Evolutionary conservation across 371 early-diverging fungal species (phyloP), one percentile per base, ranked within the genome.

Genomic region (Dinochytrium kinnereticum): DNA sequence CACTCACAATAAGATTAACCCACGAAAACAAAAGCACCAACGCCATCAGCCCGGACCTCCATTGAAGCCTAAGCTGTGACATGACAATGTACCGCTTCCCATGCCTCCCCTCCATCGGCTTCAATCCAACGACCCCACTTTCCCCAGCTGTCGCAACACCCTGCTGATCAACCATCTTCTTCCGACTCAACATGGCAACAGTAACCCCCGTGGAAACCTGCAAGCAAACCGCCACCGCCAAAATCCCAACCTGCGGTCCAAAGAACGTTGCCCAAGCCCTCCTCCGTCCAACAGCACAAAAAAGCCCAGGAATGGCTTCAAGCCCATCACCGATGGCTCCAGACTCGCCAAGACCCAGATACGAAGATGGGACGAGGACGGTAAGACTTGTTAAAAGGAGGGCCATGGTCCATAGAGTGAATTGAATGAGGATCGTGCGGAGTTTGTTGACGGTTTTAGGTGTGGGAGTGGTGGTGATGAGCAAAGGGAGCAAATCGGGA

Each of bases 41-140:
- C 3, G 61, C 61, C 61, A 61, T 61, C 61, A 61, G 36, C 24
- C 61, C 61, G 15, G 34, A 33, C 36, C 61, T 61, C 61, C 61
- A 61, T 36, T 61, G 61, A 7, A 61, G 26, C 61, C 61, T 28
- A 30, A 61, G 24, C 61, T 61, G 61, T 7, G 61, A 28, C 61
- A 61, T 61, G 34, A 61, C 61, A 7, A 37, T 13, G 36, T 61
- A 61, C 61, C 61, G 30, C 34, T 37, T 61, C 61, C 36, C 55
- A 26, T 53, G 55, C 26, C 55, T 53, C 55, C 26, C 55, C 55
- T 53, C 55, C 13, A 53, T 26, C n/a, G n/a, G 5, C n/a, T 13
- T 26, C 55, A 53, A 53, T 26, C 55, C 55, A 53, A 26, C 55
- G 5, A 53, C 61, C 3, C 61, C 61, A 61, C 61, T 17, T 34